Evolutionary conservation across 495 filamentous ascomycete genomes (phyloP), one percentile per base, ranked within the genome.

Genomic region (Poronia punctata): DNA sequence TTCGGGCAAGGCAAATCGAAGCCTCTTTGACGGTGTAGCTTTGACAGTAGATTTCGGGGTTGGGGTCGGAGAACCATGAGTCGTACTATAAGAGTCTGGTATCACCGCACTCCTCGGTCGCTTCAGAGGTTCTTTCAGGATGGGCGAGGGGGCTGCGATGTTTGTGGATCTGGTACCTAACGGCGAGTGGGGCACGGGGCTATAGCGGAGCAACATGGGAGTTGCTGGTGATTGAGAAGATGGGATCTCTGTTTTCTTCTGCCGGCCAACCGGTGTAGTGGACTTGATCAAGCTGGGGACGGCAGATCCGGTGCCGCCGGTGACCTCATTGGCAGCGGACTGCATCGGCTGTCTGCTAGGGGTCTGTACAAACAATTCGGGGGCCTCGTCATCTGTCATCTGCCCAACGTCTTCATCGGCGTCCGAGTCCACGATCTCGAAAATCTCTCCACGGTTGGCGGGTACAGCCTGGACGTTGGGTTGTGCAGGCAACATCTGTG

Each of bases 51-150:
- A 40, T 18, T 34, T 49, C 9, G 18, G 17, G 7, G 18, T 14
- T 12, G 43, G 29, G 1, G 33, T 24, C 9, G 39, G 23, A 33
- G 54, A 45, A 2, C 54, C 54, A 42, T 56, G 52, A 1, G 52
- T 43, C n/a, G 53, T 49, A 40, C 59, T 62, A 30, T 59, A 68
- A 7, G 64, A 61, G 37, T 70, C 61, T 22, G 64, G 57, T 25
- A 68, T 63, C 12, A 61, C 49, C 22, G 59, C 21, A 7, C 54
- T 52, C 12, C 48, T 46, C 9, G 65, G 59, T 6, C 40, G 46
- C 21, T 59, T 61, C 8, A 41, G 35, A 6, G 46, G 20, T 2
- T 43, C 46, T 27, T 61, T 64, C 3, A 54, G 12, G 2, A 54
- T 57, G 3, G 57, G 48, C 32, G 46, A 36, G 3, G 52, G 49